Conservation (phyloP, 2,329 filamentous ascomycete genomes). For the Fonsecaea monophora region DNA sequence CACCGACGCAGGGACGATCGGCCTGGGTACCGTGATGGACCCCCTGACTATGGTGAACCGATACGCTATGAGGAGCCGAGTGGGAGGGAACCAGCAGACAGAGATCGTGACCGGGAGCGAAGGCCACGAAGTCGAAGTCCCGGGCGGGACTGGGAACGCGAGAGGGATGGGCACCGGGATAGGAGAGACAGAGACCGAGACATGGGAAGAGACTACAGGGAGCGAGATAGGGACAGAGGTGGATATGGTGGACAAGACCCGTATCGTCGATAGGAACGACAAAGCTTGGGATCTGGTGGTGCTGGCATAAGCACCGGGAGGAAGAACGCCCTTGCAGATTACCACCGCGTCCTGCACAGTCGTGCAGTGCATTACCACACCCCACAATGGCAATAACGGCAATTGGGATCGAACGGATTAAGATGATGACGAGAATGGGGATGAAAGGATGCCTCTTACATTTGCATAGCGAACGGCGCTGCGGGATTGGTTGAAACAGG, state of each 20-base stretch:
- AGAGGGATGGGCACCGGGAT: slow-evolving; percentile 24
- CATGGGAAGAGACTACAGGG: slow-evolving; percentile 26
- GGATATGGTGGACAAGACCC: slow-evolving; percentile 26
- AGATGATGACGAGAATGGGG: neutral
- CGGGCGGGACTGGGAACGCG: slow-evolving; percentile 31
- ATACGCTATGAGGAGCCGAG: slow-evolving; percentile 31
- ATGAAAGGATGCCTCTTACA: slow-evolving; percentile 8
- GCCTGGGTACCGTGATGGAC: slow-evolving; percentile 26
- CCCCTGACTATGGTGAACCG: slow-evolving; percentile 30
- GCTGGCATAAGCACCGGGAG: neutral
- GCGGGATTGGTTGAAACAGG: neutral
- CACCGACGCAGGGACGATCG: slow-evolving; percentile 28
- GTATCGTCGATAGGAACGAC: slow-evolving; percentile 25
- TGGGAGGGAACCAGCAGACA: slow-evolving; percentile 11
- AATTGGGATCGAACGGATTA: neutral
- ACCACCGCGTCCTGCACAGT: neutral
- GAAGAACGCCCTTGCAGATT: neutral
- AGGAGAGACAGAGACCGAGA: slow-evolving; percentile 34
- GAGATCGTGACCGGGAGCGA: slow-evolving; percentile 30
- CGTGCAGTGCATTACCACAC: neutral
- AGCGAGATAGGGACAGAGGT: slow-evolving; percentile 26
- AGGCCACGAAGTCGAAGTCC: slow-evolving; percentile 37
- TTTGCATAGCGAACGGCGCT: slow-evolving; percentile 28
- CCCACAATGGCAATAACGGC: neutral
- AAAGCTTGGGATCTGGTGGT: neutral